Percentiles rank a stretch among this genome's conserved stretches.
Evolutionary conservation across 164 flowering plant species (phyloP).

Genomic region (Pachysandra terminalis): DNA sequence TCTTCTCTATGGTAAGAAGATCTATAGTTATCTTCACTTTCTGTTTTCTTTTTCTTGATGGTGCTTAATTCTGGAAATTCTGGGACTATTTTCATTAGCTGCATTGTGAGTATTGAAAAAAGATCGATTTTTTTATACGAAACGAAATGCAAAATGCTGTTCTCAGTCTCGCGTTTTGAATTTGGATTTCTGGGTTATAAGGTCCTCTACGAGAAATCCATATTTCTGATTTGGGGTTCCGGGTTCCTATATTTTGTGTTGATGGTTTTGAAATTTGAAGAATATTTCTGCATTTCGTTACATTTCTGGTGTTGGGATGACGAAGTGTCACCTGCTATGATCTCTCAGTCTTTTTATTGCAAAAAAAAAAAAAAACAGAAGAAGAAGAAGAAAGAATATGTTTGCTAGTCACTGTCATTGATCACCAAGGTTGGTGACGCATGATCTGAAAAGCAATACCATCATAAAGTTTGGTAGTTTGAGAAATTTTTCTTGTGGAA

Average conservation of each 20-base stretch:
- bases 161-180: neutral
- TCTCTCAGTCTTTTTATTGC: too few relatives aligned
- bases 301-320: neutral
- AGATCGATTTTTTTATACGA: neutral
- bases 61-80: neutral
- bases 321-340: too few relatives aligned
- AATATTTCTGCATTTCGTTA: neutral
- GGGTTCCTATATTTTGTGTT: neutral
- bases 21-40: neutral
- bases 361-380: too few relatives aligned
- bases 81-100: neutral
- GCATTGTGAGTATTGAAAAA: too few relatives aligned
- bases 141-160: neutral
- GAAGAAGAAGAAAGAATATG: too few relatives aligned
- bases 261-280: neutral
- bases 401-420: too few relatives aligned
- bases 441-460: neutral
- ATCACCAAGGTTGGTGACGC: too few relatives aligned
- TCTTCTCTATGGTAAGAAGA: too few relatives aligned
- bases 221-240: conserved; percentile 3
- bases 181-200: conserved; percentile 5
- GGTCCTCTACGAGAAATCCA: neutral
- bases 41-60: neutral
- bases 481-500: neutral
- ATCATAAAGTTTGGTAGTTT: neutral